Conservation (phyloP, 2,329 filamentous ascomycete genomes). For the Thelonectria blattea region DNA sequence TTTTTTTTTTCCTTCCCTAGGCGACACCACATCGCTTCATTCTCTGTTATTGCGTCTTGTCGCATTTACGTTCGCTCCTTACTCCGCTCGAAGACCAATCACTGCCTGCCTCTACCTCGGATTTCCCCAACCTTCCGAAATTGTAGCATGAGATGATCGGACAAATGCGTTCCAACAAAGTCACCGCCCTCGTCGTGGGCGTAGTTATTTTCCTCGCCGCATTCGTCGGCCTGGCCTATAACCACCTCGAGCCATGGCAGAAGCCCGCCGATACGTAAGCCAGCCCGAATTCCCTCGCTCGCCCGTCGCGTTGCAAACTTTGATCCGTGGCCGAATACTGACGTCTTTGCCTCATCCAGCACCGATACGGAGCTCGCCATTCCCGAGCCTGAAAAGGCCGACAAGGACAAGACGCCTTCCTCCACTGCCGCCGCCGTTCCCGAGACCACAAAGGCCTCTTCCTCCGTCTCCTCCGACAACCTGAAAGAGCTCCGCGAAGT, state of each 20-base stretch:
- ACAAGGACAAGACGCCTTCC: neutral
- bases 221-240: constrained; percentile 42
- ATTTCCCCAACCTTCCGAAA: neutral
- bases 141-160: constrained; percentile 41
- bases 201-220: constrained; percentile 42
- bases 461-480: neutral
- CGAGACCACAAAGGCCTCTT: constrained; percentile 22
- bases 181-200: constrained; percentile 39
- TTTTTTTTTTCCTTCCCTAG: constrained; percentile 22
- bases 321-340: constrained; percentile 2
- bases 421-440: constrained; percentile 11
- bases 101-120: constrained; percentile 6
- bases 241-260: constrained; percentile 41
- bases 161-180: constrained; percentile 41
- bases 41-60: constrained; percentile 25
- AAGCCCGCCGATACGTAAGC: constrained; percentile 35
- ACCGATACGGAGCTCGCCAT: constrained; percentile 35
- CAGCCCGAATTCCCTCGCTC: neutral
- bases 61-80: constrained; percentile 20
- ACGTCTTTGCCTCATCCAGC: constrained; percentile 17
- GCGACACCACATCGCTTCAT: constrained; percentile 25
- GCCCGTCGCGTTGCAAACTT: neutral
- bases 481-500: constrained; percentile 34
- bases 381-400: constrained; percentile 20
- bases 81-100: neutral